phyloP scores from a whole-genome alignment of 1,139 yeast genomes.

The Yamadazyma diddensiae region DNA sequence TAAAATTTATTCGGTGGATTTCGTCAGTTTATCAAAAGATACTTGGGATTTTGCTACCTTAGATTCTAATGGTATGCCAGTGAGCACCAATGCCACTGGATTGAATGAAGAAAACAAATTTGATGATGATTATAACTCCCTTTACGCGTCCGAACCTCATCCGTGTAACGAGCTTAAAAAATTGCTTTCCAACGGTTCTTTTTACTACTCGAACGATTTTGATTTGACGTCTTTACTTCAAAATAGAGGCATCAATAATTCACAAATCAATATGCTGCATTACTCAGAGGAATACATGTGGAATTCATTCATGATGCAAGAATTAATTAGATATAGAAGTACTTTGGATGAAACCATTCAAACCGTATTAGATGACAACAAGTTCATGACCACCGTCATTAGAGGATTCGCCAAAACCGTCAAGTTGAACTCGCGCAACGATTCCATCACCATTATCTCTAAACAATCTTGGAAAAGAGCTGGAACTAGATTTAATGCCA shows the following conservation, averaged over 20 bases:
- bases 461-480: constrained; percentile 96
- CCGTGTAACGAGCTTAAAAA: constrained; percentile 83
- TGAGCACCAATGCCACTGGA: constrained; percentile 16
- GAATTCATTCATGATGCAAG: constrained; percentile 90
- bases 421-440: constrained; percentile 47
- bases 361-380: constrained; percentile 63
- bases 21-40: constrained; percentile 66
- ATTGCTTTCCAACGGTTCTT: constrained; percentile 80
- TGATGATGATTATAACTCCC: constrained; percentile 15
- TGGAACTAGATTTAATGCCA: constrained; percentile 88
- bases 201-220: constrained; percentile 88
- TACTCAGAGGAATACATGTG: constrained; percentile 91
- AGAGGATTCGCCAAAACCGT: constrained; percentile 92
- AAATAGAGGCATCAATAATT: constrained; percentile 52
- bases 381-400: constrained; percentile 85
- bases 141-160: constrained; percentile 50
- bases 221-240: constrained; percentile 86
- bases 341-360: constrained; percentile 62
- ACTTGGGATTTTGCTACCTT: constrained; percentile 79
- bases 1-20: constrained; percentile 80
- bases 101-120: constrained; percentile 10
- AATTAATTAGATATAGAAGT: constrained; percentile 69
- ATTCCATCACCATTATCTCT: constrained; percentile 76
- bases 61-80: constrained; percentile 62
- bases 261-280: constrained; percentile 35